These are phyloP conservation scores for Vitis vinifera DNA, from an alignment of 164 flowering plant species.

Conservation along the genomic window DNA sequence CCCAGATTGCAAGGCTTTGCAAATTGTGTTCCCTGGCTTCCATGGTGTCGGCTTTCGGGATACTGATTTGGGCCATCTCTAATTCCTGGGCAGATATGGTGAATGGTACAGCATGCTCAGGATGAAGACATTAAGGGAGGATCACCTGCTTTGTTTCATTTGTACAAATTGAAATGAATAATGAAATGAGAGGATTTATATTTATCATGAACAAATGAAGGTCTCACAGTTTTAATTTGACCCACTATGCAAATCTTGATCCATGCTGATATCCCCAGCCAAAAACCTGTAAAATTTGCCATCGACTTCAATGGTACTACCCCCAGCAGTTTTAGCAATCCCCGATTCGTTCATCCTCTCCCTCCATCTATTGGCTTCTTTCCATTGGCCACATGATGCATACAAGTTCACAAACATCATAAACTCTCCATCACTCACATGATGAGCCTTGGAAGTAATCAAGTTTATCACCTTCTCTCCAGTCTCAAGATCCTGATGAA, in stretches of 20 bases:
- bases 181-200: too few species aligned
- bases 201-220: too few species aligned
- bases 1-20: background rate
- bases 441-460: background rate
- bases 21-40: background rate
- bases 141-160: too few species aligned
- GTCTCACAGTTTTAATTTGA: too few species aligned
- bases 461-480: slow-evolving; percentile 29
- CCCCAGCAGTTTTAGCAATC: slow-evolving; percentile 42
- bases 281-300: slow-evolving; percentile 32
- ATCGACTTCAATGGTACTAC: slow-evolving; percentile 31
- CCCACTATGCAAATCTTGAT: too few species aligned
- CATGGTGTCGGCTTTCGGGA: background rate
- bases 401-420: slow-evolving; percentile 46
- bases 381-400: slow-evolving; percentile 36
- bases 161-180: too few species aligned
- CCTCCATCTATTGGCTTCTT: slow-evolving; percentile 43
- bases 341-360: slow-evolving; percentile 39
- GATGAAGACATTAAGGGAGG: too few species aligned
- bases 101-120: too few species aligned
- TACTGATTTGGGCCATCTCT: background rate
- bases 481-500: slow-evolving; percentile 28
- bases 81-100: background rate
- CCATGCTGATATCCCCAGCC: slow-evolving; percentile 26
- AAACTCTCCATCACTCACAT: slow-evolving; percentile 43